Evolutionary conservation across 2,329 filamentous ascomycete genomes (phyloP).

Genomic region (Cladosporium sp.): DNA sequence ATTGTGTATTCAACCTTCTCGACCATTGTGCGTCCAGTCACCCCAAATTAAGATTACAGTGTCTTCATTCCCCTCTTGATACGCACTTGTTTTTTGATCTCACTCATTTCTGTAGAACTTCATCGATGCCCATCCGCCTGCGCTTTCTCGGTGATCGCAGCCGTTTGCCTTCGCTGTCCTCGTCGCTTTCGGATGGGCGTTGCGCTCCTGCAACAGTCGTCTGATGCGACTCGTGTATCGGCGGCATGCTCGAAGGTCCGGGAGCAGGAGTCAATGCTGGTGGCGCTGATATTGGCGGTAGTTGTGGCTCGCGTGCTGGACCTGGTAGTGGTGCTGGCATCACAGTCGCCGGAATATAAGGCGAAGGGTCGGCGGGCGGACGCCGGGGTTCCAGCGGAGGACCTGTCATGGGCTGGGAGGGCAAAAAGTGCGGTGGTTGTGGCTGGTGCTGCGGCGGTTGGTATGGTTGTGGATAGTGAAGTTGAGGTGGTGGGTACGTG

Average conservation of each 20-base stretch:
- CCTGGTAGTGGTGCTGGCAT: slow-evolving; percentile 9
- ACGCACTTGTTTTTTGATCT: too few species aligned
- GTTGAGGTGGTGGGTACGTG: slow-evolving; percentile 14
- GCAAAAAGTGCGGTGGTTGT: slow-evolving; percentile 7
- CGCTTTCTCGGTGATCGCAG: slow-evolving; percentile 23
- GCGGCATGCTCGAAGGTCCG: slow-evolving; percentile 1
- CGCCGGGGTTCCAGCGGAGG: background rate
- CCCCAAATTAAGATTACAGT: background rate
- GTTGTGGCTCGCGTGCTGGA: slow-evolving; percentile 16
- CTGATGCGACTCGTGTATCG: background rate
- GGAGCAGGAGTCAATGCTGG: background rate
- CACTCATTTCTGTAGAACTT: slow-evolving; percentile 26
- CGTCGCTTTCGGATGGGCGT: slow-evolving; percentile 17
- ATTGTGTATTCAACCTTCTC: too few species aligned
- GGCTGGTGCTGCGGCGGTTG: slow-evolving; percentile 17
- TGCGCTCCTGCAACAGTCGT: background rate
- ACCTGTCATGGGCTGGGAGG: background rate
- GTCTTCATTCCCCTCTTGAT: background rate
- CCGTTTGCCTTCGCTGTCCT: slow-evolving; percentile 18
- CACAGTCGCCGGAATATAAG: background rate
- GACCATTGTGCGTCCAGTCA: too few species aligned
- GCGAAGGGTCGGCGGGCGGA: background rate
- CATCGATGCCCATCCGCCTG: slow-evolving; percentile 28
- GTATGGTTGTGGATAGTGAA: slow-evolving; percentile 13
- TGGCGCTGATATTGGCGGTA: slow-evolving; percentile 23